Conservation (phyloP, 2,329 filamentous ascomycete genomes). For the Pseudopithomyces chartarum region DNA sequence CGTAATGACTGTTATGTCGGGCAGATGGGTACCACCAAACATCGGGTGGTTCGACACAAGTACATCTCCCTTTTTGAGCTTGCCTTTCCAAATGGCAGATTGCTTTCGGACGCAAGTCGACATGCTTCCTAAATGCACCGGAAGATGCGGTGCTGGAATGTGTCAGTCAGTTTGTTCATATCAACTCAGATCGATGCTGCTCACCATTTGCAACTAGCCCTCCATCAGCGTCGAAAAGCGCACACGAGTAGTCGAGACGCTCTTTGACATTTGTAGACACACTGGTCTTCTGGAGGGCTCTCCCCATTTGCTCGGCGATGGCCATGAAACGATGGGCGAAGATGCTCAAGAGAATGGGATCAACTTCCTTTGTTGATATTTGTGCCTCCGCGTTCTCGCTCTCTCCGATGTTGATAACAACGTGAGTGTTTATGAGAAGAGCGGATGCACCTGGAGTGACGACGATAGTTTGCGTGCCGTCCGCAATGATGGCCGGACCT, state of each 20-base stretch:
- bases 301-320: constrained; percentile 84
- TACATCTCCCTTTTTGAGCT: constrained; percentile 78
- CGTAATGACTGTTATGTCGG: constrained; percentile 81
- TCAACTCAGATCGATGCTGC: not conserved
- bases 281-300: constrained; percentile 78
- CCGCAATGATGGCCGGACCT: constrained; percentile 85
- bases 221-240: constrained; percentile 76
- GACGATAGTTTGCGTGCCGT: constrained; percentile 89
- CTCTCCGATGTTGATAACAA: constrained; percentile 81
- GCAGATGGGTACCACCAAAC: constrained; percentile 81
- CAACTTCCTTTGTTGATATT: constrained; percentile 62
- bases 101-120: constrained; percentile 82
- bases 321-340: constrained; percentile 86
- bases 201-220: constrained; percentile 74
- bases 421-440: constrained; percentile 80
- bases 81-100: constrained; percentile 79
- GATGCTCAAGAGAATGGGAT: constrained; percentile 78
- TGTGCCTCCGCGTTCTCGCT: constrained; percentile 55
- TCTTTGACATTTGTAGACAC: constrained; percentile 83
- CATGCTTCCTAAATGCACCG: constrained; percentile 83
- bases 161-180: constrained; percentile 12
- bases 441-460: constrained; percentile 80
- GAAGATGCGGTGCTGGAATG: constrained; percentile 71
- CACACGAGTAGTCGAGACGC: constrained; percentile 81
- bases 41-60: constrained; percentile 85